Base-by-base conservation (phyloP, 2,329 filamentous ascomycete species). In the Diaporthe sp. region DNA sequence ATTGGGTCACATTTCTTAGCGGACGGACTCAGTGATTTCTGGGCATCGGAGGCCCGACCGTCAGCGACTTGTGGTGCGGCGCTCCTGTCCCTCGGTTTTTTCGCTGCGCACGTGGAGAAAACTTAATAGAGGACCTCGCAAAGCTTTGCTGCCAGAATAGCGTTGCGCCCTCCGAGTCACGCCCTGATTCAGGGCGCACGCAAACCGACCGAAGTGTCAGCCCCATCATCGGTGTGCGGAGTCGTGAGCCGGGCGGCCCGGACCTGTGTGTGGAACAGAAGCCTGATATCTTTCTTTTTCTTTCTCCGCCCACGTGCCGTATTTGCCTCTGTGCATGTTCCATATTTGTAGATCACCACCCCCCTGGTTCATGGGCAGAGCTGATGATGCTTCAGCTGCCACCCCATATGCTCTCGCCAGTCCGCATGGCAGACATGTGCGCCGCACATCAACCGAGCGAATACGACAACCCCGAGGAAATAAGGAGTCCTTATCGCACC, bases 11-110 rank as follows among this genome's bases (percentile, higher is more conserved):
- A 42, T 70, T 68, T 70, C 19, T 42, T 39, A 53, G 28, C 46
- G 65, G 19, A 55, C 65, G 34, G 65, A 70, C 65, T 55, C 22
- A 2, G n/a, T 42, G 15, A 22, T 39, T 28, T 42, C 65, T 70
- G 46, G 65, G 65, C 65, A 70, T 70, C 49, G 34, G 49, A 15
- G 65, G 65, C 34, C 65, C 65, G 49, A 55, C 46, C 65, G 65
- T 70, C 49, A 2, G 10, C 22, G 2, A 3, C 19, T 17, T 25
- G 42, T 13, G 42, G 39, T 12, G 61, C 4, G 25, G 17, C 15
- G 34, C n/a, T 55, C n/a, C 9, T 7, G 2, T 22, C 34, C 34
- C 17, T 19, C 60, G 46, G 60, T 4, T 34, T 34, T 12, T 7
- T 28, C 61, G 61, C 19, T 70, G 46, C 49, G 31, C 46, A 39